Evolutionary conservation across 805 yeast species (phyloP).

Genomic region (Lachancea sp.): DNA sequence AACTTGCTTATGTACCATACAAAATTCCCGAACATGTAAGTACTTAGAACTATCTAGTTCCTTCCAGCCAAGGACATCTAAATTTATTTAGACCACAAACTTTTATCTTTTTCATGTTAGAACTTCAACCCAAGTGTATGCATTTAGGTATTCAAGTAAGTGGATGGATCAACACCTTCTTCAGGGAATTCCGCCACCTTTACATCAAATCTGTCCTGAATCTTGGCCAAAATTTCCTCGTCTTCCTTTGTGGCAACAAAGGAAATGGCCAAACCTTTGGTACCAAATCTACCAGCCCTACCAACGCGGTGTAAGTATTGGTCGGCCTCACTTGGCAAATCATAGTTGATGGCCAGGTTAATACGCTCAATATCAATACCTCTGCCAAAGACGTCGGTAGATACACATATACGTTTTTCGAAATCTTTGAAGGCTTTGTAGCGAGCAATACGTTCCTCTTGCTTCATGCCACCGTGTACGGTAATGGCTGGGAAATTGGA

Average conservation of each 20-base stretch:
- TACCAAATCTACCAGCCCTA: slow-evolving; percentile 99
- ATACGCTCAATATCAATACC: slow-evolving; percentile 99
- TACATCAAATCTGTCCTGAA: slow-evolving; percentile 96
- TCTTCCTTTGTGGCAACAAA: slow-evolving; percentile 83
- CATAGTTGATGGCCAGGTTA: slow-evolving; percentile 95
- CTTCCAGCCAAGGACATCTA: slow-evolving; percentile 2
- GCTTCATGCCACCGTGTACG: slow-evolving; percentile 91
- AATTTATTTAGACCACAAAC: slow-evolving; percentile 6
- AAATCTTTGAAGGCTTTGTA: slow-evolving; percentile 95
- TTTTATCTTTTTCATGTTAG: slow-evolving; percentile 5
- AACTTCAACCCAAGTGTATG: slow-evolving; percentile 6
- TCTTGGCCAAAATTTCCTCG: slow-evolving; percentile 81
- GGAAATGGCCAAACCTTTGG: slow-evolving; percentile 94
- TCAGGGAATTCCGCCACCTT: slow-evolving; percentile 93
- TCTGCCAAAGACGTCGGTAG: slow-evolving; percentile 98
- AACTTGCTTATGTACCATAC: neutral
- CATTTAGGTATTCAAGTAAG: slow-evolving; percentile 86
- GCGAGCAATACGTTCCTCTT: slow-evolving; percentile 96
- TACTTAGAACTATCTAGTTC: slow-evolving; percentile 8
- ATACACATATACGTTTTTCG: slow-evolving; percentile 96
- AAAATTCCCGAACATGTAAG: neutral
- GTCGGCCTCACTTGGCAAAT: slow-evolving; percentile 92
- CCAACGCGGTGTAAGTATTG: slow-evolving; percentile 99
- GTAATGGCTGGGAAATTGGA: slow-evolving; percentile 97
- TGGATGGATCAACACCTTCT: slow-evolving; percentile 95